Evolutionary conservation across 164 flowering plant genomes (phyloP).

Genomic region (Vitis cinerea): DNA sequence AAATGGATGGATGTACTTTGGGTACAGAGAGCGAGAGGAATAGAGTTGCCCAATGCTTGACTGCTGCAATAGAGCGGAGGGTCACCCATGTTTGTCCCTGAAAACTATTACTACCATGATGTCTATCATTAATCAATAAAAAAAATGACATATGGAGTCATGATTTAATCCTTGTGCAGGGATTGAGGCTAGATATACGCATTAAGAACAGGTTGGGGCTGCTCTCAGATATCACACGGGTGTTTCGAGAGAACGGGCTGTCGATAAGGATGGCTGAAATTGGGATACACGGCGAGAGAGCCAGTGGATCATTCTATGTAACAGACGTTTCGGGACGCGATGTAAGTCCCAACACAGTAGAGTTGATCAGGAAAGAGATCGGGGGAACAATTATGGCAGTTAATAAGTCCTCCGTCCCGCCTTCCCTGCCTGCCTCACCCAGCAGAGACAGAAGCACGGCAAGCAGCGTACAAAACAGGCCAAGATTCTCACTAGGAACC

Average conservation of each 20-base stretch:
- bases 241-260: conserved; percentile 75
- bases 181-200: conserved; percentile 67
- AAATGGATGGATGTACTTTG: conserved; percentile 63
- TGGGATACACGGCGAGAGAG: conserved; percentile 50
- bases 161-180: conserved; percentile 44
- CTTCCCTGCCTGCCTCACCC: conserved; percentile 9
- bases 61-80: conserved; percentile 83
- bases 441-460: conserved; percentile 8
- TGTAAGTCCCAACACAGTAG: conserved; percentile 39
- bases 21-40: conserved; percentile 52
- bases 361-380: conserved; percentile 51
- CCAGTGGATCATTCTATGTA: conserved; percentile 68
- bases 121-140: too few relatives aligned
- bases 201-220: conserved; percentile 60
- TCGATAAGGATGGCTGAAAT: conserved; percentile 68
- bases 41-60: conserved; percentile 53
- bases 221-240: conserved; percentile 75
- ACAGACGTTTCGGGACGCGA: conserved; percentile 60
- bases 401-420: conserved; percentile 24
- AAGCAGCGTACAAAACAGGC: conserved; percentile 28
- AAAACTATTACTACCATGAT: neutral
- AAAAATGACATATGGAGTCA: neutral
- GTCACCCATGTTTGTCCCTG: conserved; percentile 57
- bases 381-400: conserved; percentile 45
- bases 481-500: conserved; percentile 57